phyloP scores from a whole-genome alignment of 345 rosid species.

The Hypericum androsaemum region DNA sequence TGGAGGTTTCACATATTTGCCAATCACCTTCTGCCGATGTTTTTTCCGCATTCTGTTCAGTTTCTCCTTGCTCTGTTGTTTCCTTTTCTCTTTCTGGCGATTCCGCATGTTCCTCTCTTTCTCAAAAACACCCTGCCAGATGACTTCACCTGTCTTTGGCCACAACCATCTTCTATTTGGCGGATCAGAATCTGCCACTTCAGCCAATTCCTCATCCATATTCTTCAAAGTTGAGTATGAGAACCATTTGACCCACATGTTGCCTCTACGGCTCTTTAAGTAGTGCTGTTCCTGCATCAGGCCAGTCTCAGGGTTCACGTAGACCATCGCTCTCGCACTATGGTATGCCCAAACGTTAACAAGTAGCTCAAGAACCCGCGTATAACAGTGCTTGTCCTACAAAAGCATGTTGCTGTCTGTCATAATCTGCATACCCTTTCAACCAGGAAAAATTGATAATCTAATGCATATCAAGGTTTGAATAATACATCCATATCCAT shows the following conservation, averaged over 20 bases:
- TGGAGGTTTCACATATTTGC: constrained; percentile 70
- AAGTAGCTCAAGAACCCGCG: constrained; percentile 80
- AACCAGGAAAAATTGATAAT: too few species aligned
- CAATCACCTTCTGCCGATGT: constrained; percentile 55
- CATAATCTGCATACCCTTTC: too few species aligned
- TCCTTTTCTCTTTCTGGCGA: constrained; percentile 65
- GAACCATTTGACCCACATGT: constrained; percentile 96
- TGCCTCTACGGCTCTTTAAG: constrained; percentile 45
- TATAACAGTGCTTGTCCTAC: constrained; percentile 91
- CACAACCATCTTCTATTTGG: constrained; percentile 69
- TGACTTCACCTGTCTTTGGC: constrained; percentile 86
- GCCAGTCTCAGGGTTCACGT: constrained; percentile 64
- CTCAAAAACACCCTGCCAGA: constrained; percentile 71
- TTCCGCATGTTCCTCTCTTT: constrained; percentile 53
- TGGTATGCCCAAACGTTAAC: constrained; percentile 97
- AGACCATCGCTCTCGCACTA: constrained; percentile 72
- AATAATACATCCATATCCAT: too few species aligned
- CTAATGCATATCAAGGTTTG: too few species aligned
- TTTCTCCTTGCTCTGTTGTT: constrained; percentile 61
- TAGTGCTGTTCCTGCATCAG: constrained; percentile 73
- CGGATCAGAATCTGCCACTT: constrained; percentile 77
- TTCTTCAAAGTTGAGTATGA: constrained; percentile 58
- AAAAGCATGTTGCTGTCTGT: too few species aligned
- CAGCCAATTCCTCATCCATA: constrained; percentile 91
- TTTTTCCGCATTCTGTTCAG: constrained; percentile 48